phyloP scores from a whole-genome alignment of 23 red algal species.

The Pyropia haitanensis region DNA sequence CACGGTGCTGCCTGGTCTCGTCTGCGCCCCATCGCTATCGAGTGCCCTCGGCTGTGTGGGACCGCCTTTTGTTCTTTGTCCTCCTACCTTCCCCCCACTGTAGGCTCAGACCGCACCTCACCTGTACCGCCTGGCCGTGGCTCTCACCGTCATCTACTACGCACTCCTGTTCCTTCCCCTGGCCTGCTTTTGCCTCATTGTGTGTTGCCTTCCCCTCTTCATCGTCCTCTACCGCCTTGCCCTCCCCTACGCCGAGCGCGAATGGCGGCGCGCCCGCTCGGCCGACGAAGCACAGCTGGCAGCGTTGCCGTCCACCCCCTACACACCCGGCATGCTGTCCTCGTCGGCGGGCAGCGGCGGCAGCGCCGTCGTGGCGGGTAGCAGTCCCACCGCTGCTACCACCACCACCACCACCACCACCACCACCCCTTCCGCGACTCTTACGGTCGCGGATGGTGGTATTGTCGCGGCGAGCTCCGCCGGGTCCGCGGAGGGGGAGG shows the following conservation, averaged over 20 bases:
- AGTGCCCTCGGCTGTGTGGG: no score
- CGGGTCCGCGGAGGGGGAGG: neutral
- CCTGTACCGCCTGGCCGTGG: constrained; percentile 78
- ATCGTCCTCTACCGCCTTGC: constrained; percentile 75
- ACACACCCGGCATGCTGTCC: constrained; percentile 40
- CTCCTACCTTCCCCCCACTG: neutral
- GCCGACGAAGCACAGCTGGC: constrained; percentile 59
- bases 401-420: no score
- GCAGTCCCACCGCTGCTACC: no score
- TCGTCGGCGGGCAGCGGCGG: constrained; percentile 10
- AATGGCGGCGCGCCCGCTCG: constrained; percentile 53
- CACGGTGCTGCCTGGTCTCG: no score
- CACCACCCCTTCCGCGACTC: neutral
- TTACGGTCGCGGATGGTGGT: neutral
- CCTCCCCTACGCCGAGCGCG: constrained; percentile 76
- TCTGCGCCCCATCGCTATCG: no score
- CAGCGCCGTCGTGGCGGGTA: no score
- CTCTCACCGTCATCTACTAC: constrained; percentile 88
- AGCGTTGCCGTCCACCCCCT: constrained; percentile 49
- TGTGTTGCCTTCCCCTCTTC: constrained; percentile 93
- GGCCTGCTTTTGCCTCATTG: constrained; percentile 75
- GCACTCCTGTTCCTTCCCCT: constrained; percentile 88
- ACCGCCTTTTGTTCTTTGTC: no score
- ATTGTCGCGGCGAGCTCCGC: neutral
- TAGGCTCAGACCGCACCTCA: constrained; percentile 54